These are phyloP conservation scores for Paecilomyces sp. DNA, from an alignment of 2,329 filamentous ascomycete species.

Conservation along the genomic window DNA sequence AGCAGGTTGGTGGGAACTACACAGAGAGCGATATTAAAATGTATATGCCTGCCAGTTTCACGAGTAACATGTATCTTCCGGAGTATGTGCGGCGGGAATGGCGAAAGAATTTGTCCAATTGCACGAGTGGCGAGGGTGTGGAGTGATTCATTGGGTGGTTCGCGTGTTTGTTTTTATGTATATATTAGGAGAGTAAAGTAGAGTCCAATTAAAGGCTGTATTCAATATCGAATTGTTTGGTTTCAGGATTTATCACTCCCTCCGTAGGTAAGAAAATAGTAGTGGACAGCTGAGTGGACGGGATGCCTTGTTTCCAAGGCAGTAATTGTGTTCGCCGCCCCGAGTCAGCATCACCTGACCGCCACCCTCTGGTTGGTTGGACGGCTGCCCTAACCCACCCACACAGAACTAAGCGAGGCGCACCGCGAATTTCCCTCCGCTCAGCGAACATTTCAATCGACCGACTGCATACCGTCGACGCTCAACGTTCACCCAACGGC, in stretches of 20 bases:
- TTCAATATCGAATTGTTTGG: not conserved
- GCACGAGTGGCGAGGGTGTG: not conserved
- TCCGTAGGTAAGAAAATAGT: not conserved
- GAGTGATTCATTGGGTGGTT: not conserved
- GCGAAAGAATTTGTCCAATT: conserved; percentile 1
- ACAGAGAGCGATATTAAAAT: conserved; percentile 18
- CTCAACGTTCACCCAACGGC: conserved; percentile 31
- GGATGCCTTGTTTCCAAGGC: not conserved
- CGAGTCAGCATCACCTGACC: conserved; percentile 18
- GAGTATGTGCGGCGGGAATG: conserved; percentile 22
- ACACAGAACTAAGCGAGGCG: conserved; percentile 36
- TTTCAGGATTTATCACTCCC: not conserved
- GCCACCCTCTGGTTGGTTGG: conserved; percentile 11
- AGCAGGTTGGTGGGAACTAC: conserved; percentile 19
- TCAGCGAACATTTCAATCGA: conserved; percentile 28
- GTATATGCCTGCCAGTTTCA: conserved; percentile 21
- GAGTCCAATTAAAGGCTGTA: not conserved
- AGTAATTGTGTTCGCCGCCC: not conserved
- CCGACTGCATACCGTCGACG: conserved; percentile 25
- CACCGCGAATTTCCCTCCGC: conserved; percentile 32
- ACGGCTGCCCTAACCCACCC: conserved; percentile 31
- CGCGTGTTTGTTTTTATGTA: not conserved
- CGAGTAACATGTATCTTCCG: conserved; percentile 22
- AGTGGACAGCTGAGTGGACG: not conserved
- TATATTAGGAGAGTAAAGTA: not conserved